Evolutionary conservation across 2,329 filamentous ascomycete genomes (phyloP).

Genomic region (Cladosporium sp.): DNA sequence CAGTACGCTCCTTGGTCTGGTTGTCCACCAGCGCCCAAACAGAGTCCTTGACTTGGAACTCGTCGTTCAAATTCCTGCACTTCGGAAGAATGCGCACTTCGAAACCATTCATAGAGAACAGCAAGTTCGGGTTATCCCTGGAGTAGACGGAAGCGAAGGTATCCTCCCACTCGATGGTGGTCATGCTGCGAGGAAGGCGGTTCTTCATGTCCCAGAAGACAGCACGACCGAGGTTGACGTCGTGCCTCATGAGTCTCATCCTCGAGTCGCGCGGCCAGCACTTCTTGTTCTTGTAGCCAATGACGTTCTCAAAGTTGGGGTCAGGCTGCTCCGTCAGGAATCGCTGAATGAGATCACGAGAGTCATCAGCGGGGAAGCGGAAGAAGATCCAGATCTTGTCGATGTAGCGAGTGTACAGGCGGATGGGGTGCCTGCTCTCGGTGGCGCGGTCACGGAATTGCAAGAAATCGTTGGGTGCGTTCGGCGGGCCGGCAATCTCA

Average conservation of each 20-base stretch:
- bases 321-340: slow-evolving; percentile 98
- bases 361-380: slow-evolving; percentile 89
- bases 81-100: slow-evolving; percentile 96
- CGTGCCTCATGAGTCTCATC: slow-evolving; percentile 97
- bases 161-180: slow-evolving; percentile 98
- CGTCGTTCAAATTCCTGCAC: slow-evolving; percentile 89
- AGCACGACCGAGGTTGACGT: slow-evolving; percentile 94
- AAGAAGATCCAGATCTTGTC: slow-evolving; percentile 99
- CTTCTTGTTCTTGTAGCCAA: slow-evolving; percentile 98
- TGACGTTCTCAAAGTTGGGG: slow-evolving; percentile 98
- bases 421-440: slow-evolving; percentile 89
- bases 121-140: slow-evolving; percentile 90
- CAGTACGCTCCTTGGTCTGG: slow-evolving; percentile 92
- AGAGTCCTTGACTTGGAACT: slow-evolving; percentile 96
- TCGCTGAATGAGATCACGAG: slow-evolving; percentile 89
- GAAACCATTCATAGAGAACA: slow-evolving; percentile 98
- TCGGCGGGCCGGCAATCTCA: slow-evolving; percentile 91
- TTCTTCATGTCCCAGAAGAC: slow-evolving; percentile 99
- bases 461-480: slow-evolving; percentile 93
- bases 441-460: slow-evolving; percentile 94
- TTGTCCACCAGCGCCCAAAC: slow-evolving; percentile 98
- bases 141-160: slow-evolving; percentile 98
- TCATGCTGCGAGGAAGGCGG: slow-evolving; percentile 85
- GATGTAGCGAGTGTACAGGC: slow-evolving; percentile 96
- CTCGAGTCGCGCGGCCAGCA: slow-evolving; percentile 97